Evolutionary conservation across 2,329 filamentous ascomycete genomes (phyloP), one percentile per base, ranked within the genome.

Genomic region (Colletotrichum somersetense): DNA sequence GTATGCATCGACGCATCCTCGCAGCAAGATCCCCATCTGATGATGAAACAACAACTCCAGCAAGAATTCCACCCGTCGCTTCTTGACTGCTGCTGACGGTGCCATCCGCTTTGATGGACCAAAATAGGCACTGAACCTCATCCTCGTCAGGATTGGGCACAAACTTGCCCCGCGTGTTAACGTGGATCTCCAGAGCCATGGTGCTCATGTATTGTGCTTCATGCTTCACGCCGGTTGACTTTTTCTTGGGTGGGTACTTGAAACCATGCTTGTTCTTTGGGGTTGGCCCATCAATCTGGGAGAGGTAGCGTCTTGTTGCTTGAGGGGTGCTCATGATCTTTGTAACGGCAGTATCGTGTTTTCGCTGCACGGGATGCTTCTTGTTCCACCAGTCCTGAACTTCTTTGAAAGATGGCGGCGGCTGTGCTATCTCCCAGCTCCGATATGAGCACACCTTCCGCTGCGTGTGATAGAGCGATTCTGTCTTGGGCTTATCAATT

Each of bases 191-290:
- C 8, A 99, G 82, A 75, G 95, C 97, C 93, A 99, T 95, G 23
- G 92, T 94, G 76, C 93, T 97, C 96, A 99, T 98, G 80, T 97
- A 97, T 76, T 96, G 93, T 3, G 90, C 91, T 80, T 97, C 94
- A 75, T 96, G 93, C 77, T 94, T 89, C 23, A 97, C 91, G 75
- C 91, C 94, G 0, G 91, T 93, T 1, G 91, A 91, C 75, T 91
- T 89, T 73, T 88, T 87, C 78, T 91, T 93, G 75, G 95, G 94
- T 0, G 92, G 94, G 79, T 93, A 97, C 79, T 95, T 96, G 84
- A 95, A 96, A 0, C 92, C 94, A 78, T 96, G 87, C 73, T 89
- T 91, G 77, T 94, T 93, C 78, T 88, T 92, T 64, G 96, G 95
- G 0, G 96, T 98, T 0, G 95, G 91, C 0, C 93, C 94, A 62